A percentile compares a stretch with the other conserved stretches of the same genome.
Evolutionary conservation across 495 filamentous ascomycete species (phyloP).

Genomic region (Venustampulla echinocandica): DNA sequence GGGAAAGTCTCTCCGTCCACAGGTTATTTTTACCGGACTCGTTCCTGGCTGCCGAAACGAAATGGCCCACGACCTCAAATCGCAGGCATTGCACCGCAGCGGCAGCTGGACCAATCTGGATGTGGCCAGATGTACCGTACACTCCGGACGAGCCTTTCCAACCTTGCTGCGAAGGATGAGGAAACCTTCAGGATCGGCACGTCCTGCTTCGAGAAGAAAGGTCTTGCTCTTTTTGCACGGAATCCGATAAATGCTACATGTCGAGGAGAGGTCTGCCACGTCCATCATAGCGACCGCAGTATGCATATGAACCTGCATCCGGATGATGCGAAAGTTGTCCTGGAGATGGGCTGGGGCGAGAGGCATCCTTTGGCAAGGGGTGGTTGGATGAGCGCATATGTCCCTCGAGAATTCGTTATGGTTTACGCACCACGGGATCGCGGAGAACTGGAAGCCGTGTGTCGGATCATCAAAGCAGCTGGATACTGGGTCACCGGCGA

Average conservation of each 20-base stretch:
- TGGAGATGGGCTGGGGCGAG: constrained; percentile 82
- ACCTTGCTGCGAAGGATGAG: constrained; percentile 38
- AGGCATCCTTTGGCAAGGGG: constrained; percentile 71
- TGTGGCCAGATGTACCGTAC: constrained; percentile 39
- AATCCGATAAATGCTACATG: constrained; percentile 55
- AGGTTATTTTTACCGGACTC: constrained; percentile 34
- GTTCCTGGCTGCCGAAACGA: constrained; percentile 44
- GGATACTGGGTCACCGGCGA: constrained; percentile 50
- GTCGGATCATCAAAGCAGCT: constrained; percentile 63
- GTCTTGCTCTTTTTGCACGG: constrained; percentile 58
- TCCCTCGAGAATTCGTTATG: constrained; percentile 42
- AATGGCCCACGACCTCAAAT: constrained; percentile 54
- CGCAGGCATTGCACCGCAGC: constrained; percentile 69
- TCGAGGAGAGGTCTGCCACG: constrained; percentile 71
- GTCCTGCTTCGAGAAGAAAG: constrained; percentile 75
- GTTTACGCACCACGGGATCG: constrained; percentile 73
- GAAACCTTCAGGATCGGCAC: constrained; percentile 49
- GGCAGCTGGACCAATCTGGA: constrained; percentile 62
- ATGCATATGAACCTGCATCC: constrained; percentile 73
- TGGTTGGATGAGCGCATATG: constrained; percentile 26
- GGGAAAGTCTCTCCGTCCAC: constrained; percentile 30
- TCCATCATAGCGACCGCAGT: constrained; percentile 65
- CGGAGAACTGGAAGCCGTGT: constrained; percentile 57
- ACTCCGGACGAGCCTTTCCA: constrained; percentile 41
- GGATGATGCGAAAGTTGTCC: constrained; percentile 64